These are phyloP conservation scores for Mitragyna speciosa DNA, from an alignment of 257 asterid genomes.

Conservation along the genomic window DNA sequence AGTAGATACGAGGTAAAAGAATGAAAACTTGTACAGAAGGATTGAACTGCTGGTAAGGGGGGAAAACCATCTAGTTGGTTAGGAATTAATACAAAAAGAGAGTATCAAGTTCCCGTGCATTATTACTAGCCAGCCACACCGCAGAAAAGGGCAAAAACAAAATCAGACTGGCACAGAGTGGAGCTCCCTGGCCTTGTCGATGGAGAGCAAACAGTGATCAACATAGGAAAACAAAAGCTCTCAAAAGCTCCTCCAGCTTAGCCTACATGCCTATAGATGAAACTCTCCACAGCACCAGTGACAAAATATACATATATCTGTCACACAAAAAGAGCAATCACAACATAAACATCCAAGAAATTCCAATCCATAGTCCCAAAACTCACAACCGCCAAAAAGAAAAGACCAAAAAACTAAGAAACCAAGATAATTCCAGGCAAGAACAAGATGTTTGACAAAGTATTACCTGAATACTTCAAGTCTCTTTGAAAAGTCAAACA, in stretches of 20 bases:
- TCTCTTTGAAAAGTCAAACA: not conserved
- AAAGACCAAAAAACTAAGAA: not conserved
- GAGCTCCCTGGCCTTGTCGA: constrained; percentile 4
- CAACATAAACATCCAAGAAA: not conserved
- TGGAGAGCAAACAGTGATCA: not conserved
- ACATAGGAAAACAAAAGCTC: not conserved
- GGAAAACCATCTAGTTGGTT: not conserved
- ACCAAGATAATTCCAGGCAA: not conserved
- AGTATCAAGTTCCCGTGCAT: constrained; percentile 14
- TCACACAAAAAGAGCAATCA: not conserved
- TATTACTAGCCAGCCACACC: constrained; percentile 20
- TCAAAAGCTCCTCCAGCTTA: constrained; percentile 9
- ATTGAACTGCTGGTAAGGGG: not conserved
- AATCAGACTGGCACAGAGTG: constrained; percentile 10
- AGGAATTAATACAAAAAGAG: constrained; percentile 9
- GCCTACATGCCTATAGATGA: constrained; percentile 13
- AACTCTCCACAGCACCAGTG: constrained; percentile 13
- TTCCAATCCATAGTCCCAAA: not conserved
- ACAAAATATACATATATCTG: constrained; percentile 18
- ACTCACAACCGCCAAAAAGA: not conserved
- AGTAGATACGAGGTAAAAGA: constrained; percentile 12
- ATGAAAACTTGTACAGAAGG: constrained; percentile 17
- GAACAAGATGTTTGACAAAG: not conserved
- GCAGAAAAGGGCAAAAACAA: constrained; percentile 6
- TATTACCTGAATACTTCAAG: not conserved